These are phyloP conservation scores for Wallacemonas sp. DNA, from an alignment of 208 protist genomes.

Conservation along the genomic window DNA sequence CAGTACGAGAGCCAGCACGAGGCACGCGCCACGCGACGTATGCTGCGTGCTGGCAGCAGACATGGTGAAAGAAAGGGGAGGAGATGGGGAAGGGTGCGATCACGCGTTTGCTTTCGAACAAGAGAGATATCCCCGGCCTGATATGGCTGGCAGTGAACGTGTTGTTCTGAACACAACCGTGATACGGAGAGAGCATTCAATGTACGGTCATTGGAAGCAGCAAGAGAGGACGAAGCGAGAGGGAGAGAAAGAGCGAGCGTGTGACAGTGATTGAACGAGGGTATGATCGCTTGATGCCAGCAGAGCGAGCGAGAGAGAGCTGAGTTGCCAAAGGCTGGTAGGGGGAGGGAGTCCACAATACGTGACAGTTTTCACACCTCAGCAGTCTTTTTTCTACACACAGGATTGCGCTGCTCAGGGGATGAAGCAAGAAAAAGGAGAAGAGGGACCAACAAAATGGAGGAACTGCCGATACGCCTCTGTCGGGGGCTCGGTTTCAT, in stretches of 20 bases:
- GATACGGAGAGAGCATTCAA: not conserved
- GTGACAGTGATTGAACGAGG: not conserved
- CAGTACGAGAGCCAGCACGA: not conserved
- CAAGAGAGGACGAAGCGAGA: constrained; percentile 1
- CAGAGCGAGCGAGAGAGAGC: too few relatives aligned
- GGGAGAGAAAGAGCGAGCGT: not conserved
- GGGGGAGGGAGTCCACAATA: too few relatives aligned
- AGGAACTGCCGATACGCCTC: too few relatives aligned
- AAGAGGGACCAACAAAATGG: too few relatives aligned
- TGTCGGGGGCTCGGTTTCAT: too few relatives aligned
- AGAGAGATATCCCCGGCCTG: not conserved
- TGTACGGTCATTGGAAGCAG: not conserved
- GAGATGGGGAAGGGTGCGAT: not conserved
- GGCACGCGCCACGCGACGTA: not conserved
- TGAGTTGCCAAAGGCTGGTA: too few relatives aligned
- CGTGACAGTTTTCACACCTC: too few relatives aligned
- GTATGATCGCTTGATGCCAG: not conserved
- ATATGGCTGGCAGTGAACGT: too few relatives aligned
- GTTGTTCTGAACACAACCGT: not conserved
- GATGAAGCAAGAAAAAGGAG: too few relatives aligned
- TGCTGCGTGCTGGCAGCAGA: not conserved
- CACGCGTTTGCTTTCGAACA: too few relatives aligned
- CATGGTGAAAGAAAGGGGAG: not conserved
- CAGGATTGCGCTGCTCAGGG: too few relatives aligned
- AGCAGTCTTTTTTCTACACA: too few relatives aligned